A percentile compares a stretch with the other conserved stretches of the same genome.
These are phyloP conservation scores for Coemansia sp. DNA, from an alignment of 192 early-diverging fungal genomes.

Conservation along the genomic window DNA sequence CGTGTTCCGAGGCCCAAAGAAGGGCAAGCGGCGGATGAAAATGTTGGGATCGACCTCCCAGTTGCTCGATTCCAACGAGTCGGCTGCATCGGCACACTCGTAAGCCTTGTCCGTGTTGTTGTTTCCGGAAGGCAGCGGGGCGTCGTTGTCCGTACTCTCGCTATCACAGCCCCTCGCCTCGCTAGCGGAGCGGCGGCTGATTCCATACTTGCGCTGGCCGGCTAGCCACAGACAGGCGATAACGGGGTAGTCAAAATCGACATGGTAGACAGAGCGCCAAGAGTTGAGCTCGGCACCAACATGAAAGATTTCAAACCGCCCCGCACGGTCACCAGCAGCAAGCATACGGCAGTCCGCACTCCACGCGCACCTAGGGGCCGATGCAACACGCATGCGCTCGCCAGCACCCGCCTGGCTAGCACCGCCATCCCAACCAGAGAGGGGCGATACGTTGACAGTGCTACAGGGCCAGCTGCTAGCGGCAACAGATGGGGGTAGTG, in stretches of 20 bases:
- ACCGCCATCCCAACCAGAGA: conserved; percentile 50
- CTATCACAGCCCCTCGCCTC: not conserved
- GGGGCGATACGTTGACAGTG: conserved; percentile 38
- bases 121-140: conserved; percentile 4
- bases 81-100: not conserved
- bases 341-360: conserved; percentile 47
- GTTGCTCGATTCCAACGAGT: not conserved
- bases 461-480: conserved; percentile 16
- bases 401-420: conserved; percentile 31
- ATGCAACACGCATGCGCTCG: conserved; percentile 48
- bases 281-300: conserved; percentile 40
- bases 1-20: conserved; percentile 52
- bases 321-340: conserved; percentile 38
- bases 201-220: conserved; percentile 49
- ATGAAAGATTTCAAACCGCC: conserved; percentile 49
- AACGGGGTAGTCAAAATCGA: conserved; percentile 48
- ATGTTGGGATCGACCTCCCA: conserved; percentile 43
- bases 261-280: conserved; percentile 43
- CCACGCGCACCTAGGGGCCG: conserved; percentile 47
- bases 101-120: not conserved
- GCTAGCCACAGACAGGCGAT: conserved; percentile 47
- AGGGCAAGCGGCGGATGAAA: conserved; percentile 41
- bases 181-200: conserved; percentile 24
- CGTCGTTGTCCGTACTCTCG: not conserved
- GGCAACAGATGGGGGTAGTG: not conserved